Base-by-base conservation (phyloP, 2,329 filamentous ascomycete genomes). In the Fusarium pseudograminearum region DNA sequence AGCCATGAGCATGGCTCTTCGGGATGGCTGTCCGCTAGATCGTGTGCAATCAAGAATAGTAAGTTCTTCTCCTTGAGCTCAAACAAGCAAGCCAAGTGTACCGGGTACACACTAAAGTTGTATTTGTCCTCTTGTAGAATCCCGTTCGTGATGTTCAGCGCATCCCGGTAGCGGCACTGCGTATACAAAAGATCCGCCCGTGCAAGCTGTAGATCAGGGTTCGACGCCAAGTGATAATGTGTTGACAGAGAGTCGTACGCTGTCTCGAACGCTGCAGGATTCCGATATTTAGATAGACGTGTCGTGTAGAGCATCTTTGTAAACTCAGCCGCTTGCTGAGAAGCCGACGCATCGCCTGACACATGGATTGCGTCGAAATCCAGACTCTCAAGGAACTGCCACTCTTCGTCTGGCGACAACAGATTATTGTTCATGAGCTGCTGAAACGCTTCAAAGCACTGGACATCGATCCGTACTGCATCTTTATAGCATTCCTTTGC, bases 401-500 rank as follows among this genome's bases (percentile, higher is more conserved):
- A 93, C 78, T 98, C 94, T 79, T 98, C 94, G 36, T 93, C 90
- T 0, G 94, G 94, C 48, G 89, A 89, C 88, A 99, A 92, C 66
- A 99, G 86, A 22, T 93, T 93, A 81, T 99, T 99, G 82, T 94
- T 93, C 90, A 98, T 98, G 57, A 99, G 87, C 82, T 98, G 94
- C 74, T 98, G 94, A 77, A 99, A 98, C 1, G 96, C 96, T 80
- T 99, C 96, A 77, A 97, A 98, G 81, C 96, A 99, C 79, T 97
- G 94, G 5, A 98, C 94, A 77, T 99, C 96, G 76, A 99, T 98
- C 66, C 93, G 90, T 46, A 98, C 94, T 3, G 96, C 96, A 75
- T 97, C 93, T 82, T 98, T 98, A 85, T 98, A 99, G 82, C 96
- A 98, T 75, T 98, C 94, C 79, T 98, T 98, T 54, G 96, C 96